These are phyloP conservation scores for Ophiostoma piceae DNA, from an alignment of 2,329 filamentous ascomycete species.

Conservation along the genomic window DNA sequence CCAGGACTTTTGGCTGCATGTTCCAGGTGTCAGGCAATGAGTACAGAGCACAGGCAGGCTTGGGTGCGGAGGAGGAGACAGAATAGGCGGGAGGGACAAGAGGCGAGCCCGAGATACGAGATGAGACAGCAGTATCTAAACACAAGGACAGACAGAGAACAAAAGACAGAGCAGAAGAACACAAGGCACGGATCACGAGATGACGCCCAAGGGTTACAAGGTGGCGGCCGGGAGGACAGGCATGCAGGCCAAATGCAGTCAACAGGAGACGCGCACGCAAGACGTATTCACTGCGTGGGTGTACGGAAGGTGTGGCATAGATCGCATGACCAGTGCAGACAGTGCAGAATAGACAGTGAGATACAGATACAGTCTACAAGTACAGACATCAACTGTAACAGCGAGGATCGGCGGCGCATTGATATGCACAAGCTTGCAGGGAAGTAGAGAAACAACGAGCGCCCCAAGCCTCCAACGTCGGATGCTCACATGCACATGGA, in stretches of 20 bases:
- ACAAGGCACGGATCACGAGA: neutral
- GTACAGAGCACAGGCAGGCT: neutral
- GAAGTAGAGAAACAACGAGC: neutral
- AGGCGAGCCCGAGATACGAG: neutral
- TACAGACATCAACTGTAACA: neutral
- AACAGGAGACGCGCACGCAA: slow-evolving; percentile 8
- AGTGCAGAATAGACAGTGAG: neutral
- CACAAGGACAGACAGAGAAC: neutral
- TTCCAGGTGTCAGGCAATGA: neutral
- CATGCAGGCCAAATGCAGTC: slow-evolving; percentile 9
- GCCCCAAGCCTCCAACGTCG: neutral
- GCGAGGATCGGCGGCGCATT: neutral
- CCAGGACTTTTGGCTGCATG: neutral
- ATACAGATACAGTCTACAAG: neutral
- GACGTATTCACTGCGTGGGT: neutral
- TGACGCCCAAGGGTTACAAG: neutral
- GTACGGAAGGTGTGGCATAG: neutral
- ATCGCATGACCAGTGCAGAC: neutral
- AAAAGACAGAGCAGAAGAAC: neutral
- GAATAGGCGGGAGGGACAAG: neutral
- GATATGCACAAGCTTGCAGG: neutral
- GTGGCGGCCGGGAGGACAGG: neutral
- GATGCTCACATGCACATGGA: slow-evolving; percentile 4
- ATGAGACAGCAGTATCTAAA: neutral
- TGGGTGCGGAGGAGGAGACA: neutral